Base-by-base conservation (phyloP, 2,329 filamentous ascomycete species). In the Huntiella moniliformis region DNA sequence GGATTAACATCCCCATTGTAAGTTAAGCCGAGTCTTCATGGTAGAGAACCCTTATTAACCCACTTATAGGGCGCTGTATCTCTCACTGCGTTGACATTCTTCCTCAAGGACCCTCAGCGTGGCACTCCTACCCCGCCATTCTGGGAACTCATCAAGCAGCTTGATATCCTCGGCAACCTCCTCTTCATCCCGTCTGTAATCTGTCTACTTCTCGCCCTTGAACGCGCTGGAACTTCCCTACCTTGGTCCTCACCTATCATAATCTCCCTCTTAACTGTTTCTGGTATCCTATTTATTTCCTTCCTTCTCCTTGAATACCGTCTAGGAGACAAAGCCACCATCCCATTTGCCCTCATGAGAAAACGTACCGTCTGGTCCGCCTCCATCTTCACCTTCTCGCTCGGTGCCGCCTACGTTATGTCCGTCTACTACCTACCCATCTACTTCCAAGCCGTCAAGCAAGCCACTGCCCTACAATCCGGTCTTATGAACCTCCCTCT, bases 171-270 rank as follows among this genome's bases (percentile, higher is more conserved):
- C 48, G 13, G 50, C 34, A 50, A 50, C 35, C 22, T 51, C 8
- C 31, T 53, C 5, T 51, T 54, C 41, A 52, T 52, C 16, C 50
- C 51, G 8, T 43, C 49, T 1, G 49, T 53, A 28, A 54, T 64
- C 35, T 64, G 60, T 46, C 58, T 66, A 4, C 52, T 66, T 1
- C 53, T 67, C 10, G 63, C 64, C 8, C 56, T 68, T 7, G 62
- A 65, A 44, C 63, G 60, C 57, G 58, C 55, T 40, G 56, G 55
- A n/a, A 54, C 52, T 13, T 56, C 52, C 18, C 55, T 57, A 36
- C 38, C 53, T 1, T 62, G 44, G 49, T 17, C 7, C 5, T 45
- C 44, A 4, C 18, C 44, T 5, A 35, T 13, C 32, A 13, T 59
- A 37, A 32, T 58, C 36, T 51, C 44, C 13, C 53, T 63, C 1